Evolutionary conservation across 192 early-diverging fungal genomes (phyloP), one percentile per base, ranked within the genome.

Genomic region (Cladochytrium replicatum): DNA sequence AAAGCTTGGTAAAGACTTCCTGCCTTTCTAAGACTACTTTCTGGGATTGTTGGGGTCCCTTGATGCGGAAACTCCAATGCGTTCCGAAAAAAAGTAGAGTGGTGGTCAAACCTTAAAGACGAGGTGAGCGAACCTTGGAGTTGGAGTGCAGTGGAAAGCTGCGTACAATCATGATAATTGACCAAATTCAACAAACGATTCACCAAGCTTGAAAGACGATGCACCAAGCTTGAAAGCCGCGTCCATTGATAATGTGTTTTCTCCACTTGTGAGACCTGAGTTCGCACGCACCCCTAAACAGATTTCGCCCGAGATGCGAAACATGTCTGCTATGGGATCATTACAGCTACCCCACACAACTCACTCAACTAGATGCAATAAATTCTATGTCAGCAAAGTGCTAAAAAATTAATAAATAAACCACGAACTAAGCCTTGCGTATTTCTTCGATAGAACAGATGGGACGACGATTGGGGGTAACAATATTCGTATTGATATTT

Each of bases 161-260:
- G 51, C 28, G 19, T 81, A 88, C 88, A 94, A 61, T 97, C 91
- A 52, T 97, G 93, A 59, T 97, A 97, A 31, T 94, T 58, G 21
- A 94, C 84, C 4, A 57, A 21, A 29, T n/a, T 19, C 26, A 5
- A 3, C 22, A 32, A 6, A 6, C 17, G 4, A 31, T 58, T 23
- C 67, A 83, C 82, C 85, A 74, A 97, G 93, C 61, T 97, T 91
- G 9, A 97, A 83, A 47, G 81, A 91, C 45, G 82, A 73, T 2
- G 82, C 90, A 37, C 93, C 93, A 24, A 86, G 66, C 6, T 78
- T 71, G n/a, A 79, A 75, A 1, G 91, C 90, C 2, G 84, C 82
- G 17, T 81, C 67, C 64, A 97, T 87, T 0, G 89, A 92, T 32
- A 86, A 64, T 0, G 93, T 95, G 64, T 97, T 97, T 63, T 97